These are phyloP conservation scores for Warburgia ugandensis DNA, from an alignment of 164 flowering plant genomes.

Conservation along the genomic window DNA sequence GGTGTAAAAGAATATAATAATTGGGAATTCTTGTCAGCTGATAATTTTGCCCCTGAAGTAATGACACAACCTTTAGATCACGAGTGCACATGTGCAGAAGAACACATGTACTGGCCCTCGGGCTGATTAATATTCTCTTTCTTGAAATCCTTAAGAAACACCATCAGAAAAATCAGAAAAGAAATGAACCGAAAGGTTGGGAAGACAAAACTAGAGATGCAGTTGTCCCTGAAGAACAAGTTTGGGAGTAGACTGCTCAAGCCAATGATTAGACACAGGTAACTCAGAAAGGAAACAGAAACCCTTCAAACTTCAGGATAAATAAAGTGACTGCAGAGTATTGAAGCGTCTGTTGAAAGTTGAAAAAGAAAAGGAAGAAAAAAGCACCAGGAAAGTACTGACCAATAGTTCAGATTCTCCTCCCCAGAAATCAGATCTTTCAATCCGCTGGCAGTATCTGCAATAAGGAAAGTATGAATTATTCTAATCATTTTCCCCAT, in stretches of 20 bases:
- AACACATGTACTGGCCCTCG: too few species aligned
- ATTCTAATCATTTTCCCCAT: not conserved
- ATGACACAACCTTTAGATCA: too few species aligned
- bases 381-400: slow-evolving; percentile 16
- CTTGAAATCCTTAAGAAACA: too few species aligned
- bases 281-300: not conserved
- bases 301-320: not conserved
- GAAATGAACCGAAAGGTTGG: too few species aligned
- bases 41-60: too few species aligned
- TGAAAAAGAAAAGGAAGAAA: not conserved
- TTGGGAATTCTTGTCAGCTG: too few species aligned
- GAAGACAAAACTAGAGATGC: too few species aligned
- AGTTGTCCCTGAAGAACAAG: too few species aligned
- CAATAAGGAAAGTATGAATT: slow-evolving; percentile 4
- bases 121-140: too few species aligned
- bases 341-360: not conserved
- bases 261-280: not conserved
- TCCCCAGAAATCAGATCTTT: slow-evolving; percentile 82
- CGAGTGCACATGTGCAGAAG: too few species aligned
- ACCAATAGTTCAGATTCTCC: slow-evolving; percentile 93
- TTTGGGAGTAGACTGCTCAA: not conserved
- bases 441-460: slow-evolving; percentile 88
- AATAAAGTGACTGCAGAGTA: not conserved
- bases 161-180: not conserved
- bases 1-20: too few species aligned